Evolutionary conservation across 164 flowering plant genomes (phyloP).

Genomic region (Vitis labrusca): DNA sequence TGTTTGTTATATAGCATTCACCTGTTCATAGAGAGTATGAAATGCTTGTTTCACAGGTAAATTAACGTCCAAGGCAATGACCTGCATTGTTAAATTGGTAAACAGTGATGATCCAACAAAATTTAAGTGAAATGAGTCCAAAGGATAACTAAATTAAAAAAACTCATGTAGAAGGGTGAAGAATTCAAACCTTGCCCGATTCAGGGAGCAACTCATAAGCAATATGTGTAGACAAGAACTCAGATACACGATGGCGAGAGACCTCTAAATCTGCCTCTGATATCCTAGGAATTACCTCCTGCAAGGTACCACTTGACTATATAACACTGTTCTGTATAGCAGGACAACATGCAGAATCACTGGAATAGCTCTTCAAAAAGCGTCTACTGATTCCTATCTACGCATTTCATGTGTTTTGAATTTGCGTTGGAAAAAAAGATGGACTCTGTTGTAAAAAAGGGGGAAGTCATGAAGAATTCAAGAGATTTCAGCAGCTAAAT

Average conservation of each 20-base stretch:
- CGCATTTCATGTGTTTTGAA: too few species aligned
- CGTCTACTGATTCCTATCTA: too few species aligned
- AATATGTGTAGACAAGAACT: constrained; percentile 64
- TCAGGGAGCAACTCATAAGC: constrained; percentile 91
- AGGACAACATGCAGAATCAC: too few species aligned
- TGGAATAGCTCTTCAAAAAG: too few species aligned
- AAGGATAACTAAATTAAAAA: too few species aligned
- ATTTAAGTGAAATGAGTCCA: too few species aligned
- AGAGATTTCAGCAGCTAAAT: too few species aligned
- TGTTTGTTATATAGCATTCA: constrained; percentile 8
- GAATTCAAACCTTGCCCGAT: constrained; percentile 90
- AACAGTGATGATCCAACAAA: too few species aligned
- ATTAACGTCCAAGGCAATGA: constrained; percentile 78
- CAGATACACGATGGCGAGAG: constrained; percentile 71
- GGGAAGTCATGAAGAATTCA: too few species aligned
- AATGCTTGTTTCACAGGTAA: constrained; percentile 95
- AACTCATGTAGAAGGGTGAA: constrained; percentile 11
- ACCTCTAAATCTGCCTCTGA: constrained; percentile 69
- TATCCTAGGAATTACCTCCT: constrained; percentile 49
- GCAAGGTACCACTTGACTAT: constrained; percentile 38
- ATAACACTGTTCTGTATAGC: too few species aligned
- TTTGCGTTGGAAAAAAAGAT: too few species aligned
- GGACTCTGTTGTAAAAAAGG: too few species aligned
- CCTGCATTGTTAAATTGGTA: constrained; percentile 32
- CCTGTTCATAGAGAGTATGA: constrained; percentile 91